Percentiles rank a stretch among this genome's conserved stretches.
Conservation (phyloP, 2,329 filamentous ascomycete species). For the Alternaria angustiovoidea region DNA sequence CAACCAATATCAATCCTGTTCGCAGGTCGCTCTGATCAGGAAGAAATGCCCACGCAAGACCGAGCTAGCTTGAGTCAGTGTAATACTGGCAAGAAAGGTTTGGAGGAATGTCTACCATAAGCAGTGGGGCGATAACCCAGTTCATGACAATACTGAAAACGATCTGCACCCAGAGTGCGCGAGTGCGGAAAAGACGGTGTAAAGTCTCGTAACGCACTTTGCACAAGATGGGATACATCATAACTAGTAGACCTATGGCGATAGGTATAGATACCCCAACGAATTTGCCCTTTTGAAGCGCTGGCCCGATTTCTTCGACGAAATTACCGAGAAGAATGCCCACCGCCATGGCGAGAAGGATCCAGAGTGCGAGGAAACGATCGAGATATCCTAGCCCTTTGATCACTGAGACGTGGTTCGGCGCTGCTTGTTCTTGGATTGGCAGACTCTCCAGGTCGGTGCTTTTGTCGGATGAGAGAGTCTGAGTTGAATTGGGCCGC, state of each 20-base stretch:
- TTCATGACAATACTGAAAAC: slow-evolving; percentile 76
- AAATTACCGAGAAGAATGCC: slow-evolving; percentile 70
- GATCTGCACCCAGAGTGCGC: slow-evolving; percentile 75
- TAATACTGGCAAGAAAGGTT: neutral
- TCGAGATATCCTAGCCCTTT: slow-evolving; percentile 44
- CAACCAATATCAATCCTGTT: slow-evolving; percentile 76
- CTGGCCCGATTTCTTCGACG: slow-evolving; percentile 65
- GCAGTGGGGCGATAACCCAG: slow-evolving; percentile 80
- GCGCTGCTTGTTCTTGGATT: slow-evolving; percentile 1
- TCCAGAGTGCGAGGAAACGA: slow-evolving; percentile 58
- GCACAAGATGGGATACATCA: slow-evolving; percentile 91
- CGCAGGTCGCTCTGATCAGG: slow-evolving; percentile 49
- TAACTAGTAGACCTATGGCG: slow-evolving; percentile 79
- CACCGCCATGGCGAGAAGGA: slow-evolving; percentile 73
- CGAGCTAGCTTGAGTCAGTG: slow-evolving; percentile 56
- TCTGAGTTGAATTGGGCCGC: neutral
- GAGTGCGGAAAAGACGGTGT: slow-evolving; percentile 67
- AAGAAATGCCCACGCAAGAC: slow-evolving; percentile 64
- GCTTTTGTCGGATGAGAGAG: neutral
- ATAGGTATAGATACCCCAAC: slow-evolving; percentile 72
- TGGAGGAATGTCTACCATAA: slow-evolving; percentile 62
- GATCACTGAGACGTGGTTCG: slow-evolving; percentile 21
- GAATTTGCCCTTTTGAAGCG: slow-evolving; percentile 73
- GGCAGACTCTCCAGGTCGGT: slow-evolving; percentile 6
- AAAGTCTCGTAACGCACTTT: slow-evolving; percentile 79